Base-by-base conservation (phyloP, 2,329 filamentous ascomycete genomes). In the Trichophyton benhamiae region DNA sequence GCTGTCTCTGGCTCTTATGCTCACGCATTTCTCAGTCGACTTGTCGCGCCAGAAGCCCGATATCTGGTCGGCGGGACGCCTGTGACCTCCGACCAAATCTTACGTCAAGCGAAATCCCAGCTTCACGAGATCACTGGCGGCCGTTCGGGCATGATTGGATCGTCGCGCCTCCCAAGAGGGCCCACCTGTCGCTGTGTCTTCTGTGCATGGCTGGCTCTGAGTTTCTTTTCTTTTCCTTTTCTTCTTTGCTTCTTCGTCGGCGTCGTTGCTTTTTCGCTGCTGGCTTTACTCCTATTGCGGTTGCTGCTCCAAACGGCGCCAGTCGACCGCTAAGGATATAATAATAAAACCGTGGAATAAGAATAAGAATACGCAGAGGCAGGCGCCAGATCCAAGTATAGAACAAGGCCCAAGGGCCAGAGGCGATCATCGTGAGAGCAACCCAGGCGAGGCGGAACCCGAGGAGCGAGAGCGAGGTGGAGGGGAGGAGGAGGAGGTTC, bases 121-220 rank as follows among this genome's bases (percentile, higher is more conserved):
- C 46, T 49, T 49, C 46, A 55, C 49, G 49, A 55, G 49, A 55
- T 27, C n/a, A 20, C 13, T 5, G 20, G 30, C 49, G 30, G 27
- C 9, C 22, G 25, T 55, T 55, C 49, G 27, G 49, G 49, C 49
- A 55, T 55, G 49, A 55, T 55, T 55, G 49, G 49, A 36, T 36
- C 27, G 33, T 55, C 49, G 49, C 49, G 4, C 49, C 25, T 33
- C 49, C 27, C 33, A 36, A 13, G 33, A 15, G 49, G 27, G 13
- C 6, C 49, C 49, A 55, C 49, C 30, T 55, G 13, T 55, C 49
- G 11, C n/a, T 22, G 6, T n/a, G n/a, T 8, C 25, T 55, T 55
- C 27, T 55, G 49, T 17, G 15, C 49, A 55, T 13, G 1, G n/a
- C 17, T 13, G n/a, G 8, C 33, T 36, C 49, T 17, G 6, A 13